Base-by-base conservation (phyloP, 2,329 filamentous ascomycete species). In the Sclerotinia trifoliorum region DNA sequence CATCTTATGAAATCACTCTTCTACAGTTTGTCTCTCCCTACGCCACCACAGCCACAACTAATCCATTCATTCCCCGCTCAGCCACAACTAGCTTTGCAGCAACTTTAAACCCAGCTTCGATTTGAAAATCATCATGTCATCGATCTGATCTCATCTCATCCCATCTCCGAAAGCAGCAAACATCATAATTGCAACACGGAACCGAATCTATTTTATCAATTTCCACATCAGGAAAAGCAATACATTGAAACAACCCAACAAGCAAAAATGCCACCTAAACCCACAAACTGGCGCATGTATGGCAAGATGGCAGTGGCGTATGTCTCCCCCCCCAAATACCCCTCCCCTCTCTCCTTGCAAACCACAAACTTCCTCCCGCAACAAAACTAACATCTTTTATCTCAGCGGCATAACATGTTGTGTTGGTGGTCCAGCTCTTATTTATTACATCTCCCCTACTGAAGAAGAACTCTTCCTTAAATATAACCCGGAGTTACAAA, bases 401-500 rank as follows among this genome's bases (percentile, higher is more conserved):
- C 44, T 61, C 71, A 97, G 94, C 69, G 92, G 91, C 74, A 84
- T 83, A 54, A 80, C 84, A 58, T 83, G 95, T 74, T 89, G 88
- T 76, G 84, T 97, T 69, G 95, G 95, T 65, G 95, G 95, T 4
- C 95, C 95, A 32, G 90, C 90, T 21, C 82, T 98, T 65, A 90
- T 94, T 55, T 86, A 89, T 80, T 96, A 88, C 79, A 81, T 96
- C 58, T 86, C 86, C 57, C 95, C 95, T 2, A 90, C 91, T 17
- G 93, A 97, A 74, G 95, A 97, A 80, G 93, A 98, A 81, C 85
- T 99, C 54, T 93, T 96, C 83, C 84, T 92, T 82, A 88, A 85
- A 80, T 98, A 98, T 82, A 98, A 94, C 79, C 94, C 94, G 0
- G 95, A 98, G 46, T 85, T 99, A n/a, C 91, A 95, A 78, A 91